These are phyloP conservation scores for Dryas integrifolia DNA, from an alignment of 331 rosid genomes.

Conservation along the genomic window DNA sequence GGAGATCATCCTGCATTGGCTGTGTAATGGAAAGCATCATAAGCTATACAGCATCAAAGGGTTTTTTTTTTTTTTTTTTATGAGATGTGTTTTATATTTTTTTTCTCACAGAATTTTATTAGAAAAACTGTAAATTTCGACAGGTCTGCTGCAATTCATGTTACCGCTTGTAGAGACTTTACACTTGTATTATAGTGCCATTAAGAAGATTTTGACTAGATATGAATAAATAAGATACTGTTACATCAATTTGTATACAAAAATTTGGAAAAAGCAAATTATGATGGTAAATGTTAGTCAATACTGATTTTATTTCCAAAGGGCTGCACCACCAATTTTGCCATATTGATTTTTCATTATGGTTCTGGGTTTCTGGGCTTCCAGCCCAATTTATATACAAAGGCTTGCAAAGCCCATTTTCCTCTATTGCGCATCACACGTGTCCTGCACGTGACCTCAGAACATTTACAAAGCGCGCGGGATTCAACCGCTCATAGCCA, in stretches of 20 bases:
- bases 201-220: not conserved
- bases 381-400: too few relatives aligned
- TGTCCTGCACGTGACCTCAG: not conserved
- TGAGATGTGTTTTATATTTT: not conserved
- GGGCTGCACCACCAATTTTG: too few relatives aligned
- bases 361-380: too few relatives aligned
- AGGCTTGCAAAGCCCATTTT: not conserved
- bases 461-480: not conserved
- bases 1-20: not conserved
- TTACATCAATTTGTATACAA: too few relatives aligned
- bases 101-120: not conserved
- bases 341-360: too few relatives aligned
- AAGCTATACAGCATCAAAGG: not conserved
- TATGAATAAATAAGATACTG: too few relatives aligned
- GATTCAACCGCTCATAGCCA: not conserved
- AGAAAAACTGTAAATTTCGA: not conserved
- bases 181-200: not conserved
- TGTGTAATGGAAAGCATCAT: slow-evolving; percentile 2
- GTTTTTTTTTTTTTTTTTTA: not conserved
- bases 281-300: too few relatives aligned
- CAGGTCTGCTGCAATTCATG: slow-evolving; percentile 8
- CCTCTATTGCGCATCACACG: not conserved
- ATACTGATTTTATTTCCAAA: too few relatives aligned
- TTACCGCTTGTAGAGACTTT: not conserved
- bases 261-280: too few relatives aligned